phyloP scores from a whole-genome alignment of 176 grass and related monocot genomes.

The Carex pumila region DNA sequence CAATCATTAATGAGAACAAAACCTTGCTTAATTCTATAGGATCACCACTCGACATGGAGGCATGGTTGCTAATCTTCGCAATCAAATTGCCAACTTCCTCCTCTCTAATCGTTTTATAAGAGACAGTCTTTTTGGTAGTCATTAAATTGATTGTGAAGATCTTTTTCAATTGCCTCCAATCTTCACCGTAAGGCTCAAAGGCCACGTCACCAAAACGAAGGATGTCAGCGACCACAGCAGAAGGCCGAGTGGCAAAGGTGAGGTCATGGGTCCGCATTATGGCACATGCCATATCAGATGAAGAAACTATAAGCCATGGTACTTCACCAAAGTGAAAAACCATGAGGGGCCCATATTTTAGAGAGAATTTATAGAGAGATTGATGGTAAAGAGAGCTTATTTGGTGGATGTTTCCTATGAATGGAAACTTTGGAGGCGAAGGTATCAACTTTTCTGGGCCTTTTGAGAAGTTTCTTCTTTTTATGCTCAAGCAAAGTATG shows the following conservation, averaged over 20 bases:
- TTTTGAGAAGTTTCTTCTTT: not conserved
- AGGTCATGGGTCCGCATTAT: conserved; percentile 18
- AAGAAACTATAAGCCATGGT: conserved; percentile 21
- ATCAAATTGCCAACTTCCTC: conserved; percentile 16
- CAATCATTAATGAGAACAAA: not conserved
- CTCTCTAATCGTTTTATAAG: not conserved
- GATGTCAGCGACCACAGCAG: not conserved
- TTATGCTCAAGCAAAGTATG: not conserved
- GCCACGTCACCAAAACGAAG: not conserved
- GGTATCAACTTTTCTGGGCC: not conserved
- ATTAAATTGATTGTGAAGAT: conserved; percentile 9
- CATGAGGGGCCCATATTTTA: conserved; percentile 19
- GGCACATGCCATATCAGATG: conserved; percentile 13
- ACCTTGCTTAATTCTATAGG: not conserved
- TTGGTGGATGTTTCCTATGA: conserved; percentile 25
- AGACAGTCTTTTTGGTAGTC: not conserved
- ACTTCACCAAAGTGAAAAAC: not conserved
- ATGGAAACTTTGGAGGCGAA: not conserved
- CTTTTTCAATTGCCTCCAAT: conserved; percentile 15
- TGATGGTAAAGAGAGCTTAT: conserved; percentile 11
- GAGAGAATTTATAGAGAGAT: conserved; percentile 2
- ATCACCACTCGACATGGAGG: not conserved
- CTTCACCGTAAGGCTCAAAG: not conserved
- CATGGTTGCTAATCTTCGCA: not conserved
- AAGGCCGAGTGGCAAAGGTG: conserved; percentile 9